phyloP scores from a whole-genome alignment of 352 stramenopile genomes.

The Pythium vanterpoolii region DNA sequence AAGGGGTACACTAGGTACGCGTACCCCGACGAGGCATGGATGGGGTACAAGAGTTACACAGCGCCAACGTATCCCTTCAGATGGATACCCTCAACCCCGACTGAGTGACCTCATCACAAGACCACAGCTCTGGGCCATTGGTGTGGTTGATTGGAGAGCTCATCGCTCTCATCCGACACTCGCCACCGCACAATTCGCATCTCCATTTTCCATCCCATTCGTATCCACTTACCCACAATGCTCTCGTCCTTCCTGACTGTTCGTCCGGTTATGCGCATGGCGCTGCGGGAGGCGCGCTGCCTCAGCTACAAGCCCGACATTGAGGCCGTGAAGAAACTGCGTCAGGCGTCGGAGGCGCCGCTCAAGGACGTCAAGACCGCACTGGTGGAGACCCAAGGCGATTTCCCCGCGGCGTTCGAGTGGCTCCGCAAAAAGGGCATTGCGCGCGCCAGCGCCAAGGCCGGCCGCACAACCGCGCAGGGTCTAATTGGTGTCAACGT shows the following conservation, averaged over 20 bases:
- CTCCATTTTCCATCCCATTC: background rate
- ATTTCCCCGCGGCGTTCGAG: slow-evolving; percentile 83
- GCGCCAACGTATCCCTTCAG: no score
- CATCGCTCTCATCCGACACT: background rate
- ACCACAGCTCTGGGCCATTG: background rate
- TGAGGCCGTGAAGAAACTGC: slow-evolving; percentile 87
- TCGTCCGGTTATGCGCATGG: slow-evolving; percentile 12
- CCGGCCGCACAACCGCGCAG: slow-evolving; percentile 68
- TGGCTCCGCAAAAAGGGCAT: slow-evolving; percentile 90
- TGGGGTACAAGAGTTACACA: no score
- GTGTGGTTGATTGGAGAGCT: background rate
- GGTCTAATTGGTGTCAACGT: slow-evolving; percentile 74
- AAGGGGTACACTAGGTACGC: no score
- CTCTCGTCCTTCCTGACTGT: slow-evolving; percentile 21
- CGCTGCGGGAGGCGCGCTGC: slow-evolving; percentile 22
- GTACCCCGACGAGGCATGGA: no score
- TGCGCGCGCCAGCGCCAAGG: slow-evolving; percentile 74
- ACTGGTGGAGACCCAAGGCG: slow-evolving; percentile 68
- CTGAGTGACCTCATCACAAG: no score
- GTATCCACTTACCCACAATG: background rate
- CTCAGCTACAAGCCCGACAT: slow-evolving; percentile 81
- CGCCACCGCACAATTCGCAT: slow-evolving; percentile 8
- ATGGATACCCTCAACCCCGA: no score
- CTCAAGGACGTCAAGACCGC: slow-evolving; percentile 90
- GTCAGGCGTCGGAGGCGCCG: slow-evolving; percentile 77